Base-by-base conservation (phyloP, 2,329 filamentous ascomycete species). In the Exserohilum turcica region DNA sequence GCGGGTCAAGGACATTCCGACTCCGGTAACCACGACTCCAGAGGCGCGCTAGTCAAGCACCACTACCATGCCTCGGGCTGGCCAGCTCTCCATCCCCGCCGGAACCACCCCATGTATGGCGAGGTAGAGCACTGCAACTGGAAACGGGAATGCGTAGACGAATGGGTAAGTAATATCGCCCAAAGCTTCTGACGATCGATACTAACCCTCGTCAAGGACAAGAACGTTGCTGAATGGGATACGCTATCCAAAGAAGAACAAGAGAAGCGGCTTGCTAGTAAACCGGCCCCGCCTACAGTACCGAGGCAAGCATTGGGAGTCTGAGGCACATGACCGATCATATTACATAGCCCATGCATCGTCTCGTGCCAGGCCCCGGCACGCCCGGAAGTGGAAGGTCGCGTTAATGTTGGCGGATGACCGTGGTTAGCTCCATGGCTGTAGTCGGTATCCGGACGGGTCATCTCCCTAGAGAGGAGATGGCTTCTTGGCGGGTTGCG, bases 51-150 rank as follows among this genome's bases (percentile, higher is more conserved):
- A 1, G 86, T 90, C 19, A 88, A 86, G 71, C 88, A 91, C 67
- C 86, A 90, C 71, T 91, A 89, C 65, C 88, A 90, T 70, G 88
- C 88, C 0, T 90, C 86, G 1, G 83, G 84, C 54, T 90, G 88
- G 88, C 88, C 87, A 2, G 82, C 81, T 46, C 78, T 78, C 2
- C 87, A 90, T 66, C 86, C 84, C 1, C 79, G 87, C 27, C 88
- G 82, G 74, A 85, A 78, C 40, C 87, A 90, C 67, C 86, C 86
- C 1, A 83, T 86, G 47, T 89, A 86, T 64, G 87, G 86, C 5
- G 85, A 88, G 70, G 86, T 90, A 0, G 87, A 90, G 68, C 78
- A 81, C 59, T 90, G 87, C 73, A 90, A 90, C 65, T 90, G 87
- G 87, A 80, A 85, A 37, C 70, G 76, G 5, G 82, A 85, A 4